Evolutionary conservation across 2,329 filamentous ascomycete genomes (phyloP), one percentile per base, ranked within the genome.

Genomic region (Fusarium mexicanum): DNA sequence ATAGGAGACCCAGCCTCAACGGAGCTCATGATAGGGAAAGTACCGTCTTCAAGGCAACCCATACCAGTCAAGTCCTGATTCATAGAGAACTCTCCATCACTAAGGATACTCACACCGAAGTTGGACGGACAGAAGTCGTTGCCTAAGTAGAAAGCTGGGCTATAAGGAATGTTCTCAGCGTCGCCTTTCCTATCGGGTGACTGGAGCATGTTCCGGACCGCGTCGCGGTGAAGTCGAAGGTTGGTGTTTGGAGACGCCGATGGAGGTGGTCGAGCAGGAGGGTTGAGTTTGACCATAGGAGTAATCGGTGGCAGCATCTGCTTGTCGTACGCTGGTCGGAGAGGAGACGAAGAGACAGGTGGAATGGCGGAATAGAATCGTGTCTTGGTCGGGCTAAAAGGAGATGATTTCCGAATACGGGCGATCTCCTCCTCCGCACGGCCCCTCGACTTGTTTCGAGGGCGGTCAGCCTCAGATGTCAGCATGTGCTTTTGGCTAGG

Each of bases 391-490:
- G 96, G 96, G 79, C 95, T 98, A 79, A 98, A 95, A 78, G 95
- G 96, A 5, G 95, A 98, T 4, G 96, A 98, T 71, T 93, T 94
- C 75, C 96, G 93, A 61, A 98, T 92, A 46, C 96, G 94, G 51
- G 93, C 94, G 85, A 99, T 98, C 83, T 98, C 96, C 78, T 97
- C 95, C 82, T 98, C 96, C 22, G 96, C 96, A 70, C 96, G 93
- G 37, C 96, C 96, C 69, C 94, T 92, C 33, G 64, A 66, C 85
- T 96, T 97, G 77, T 95, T 92, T 63, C 91, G 90, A 57, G 92
- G 92, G n/a, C 92, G 91, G 76, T 95, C 93, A 60, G 91, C 89
- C 78, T 97, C 95, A 1, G 94, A 96, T 8, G 92, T 94, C 48
- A 94, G 87, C 24, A 94, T 86, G 64, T 90, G 87, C 22, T 89